Evolutionary conservation across 2,329 filamentous ascomycete genomes (phyloP).

Genomic region (Amylocarpus encephaloides): DNA sequence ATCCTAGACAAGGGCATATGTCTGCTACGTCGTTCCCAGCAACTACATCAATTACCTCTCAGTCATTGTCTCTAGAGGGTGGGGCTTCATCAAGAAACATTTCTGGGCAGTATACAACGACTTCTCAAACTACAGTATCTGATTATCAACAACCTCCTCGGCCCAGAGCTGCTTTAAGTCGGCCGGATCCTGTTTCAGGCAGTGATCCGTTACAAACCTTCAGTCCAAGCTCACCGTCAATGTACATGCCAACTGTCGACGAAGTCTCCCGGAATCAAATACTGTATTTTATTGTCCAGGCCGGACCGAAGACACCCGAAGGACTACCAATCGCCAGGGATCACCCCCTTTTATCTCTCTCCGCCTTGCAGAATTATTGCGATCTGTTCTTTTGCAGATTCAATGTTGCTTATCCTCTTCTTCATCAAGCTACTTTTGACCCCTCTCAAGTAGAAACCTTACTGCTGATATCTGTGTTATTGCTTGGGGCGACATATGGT

Average conservation of each 20-base stretch:
- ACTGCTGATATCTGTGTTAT: slow-evolving; percentile 47
- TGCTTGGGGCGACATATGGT: slow-evolving; percentile 56
- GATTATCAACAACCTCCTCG: neutral
- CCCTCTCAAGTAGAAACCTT: slow-evolving; percentile 43
- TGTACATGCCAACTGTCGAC: slow-evolving; percentile 31
- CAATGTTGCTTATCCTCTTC: slow-evolving; percentile 53
- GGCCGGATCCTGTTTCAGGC: too few relatives aligned
- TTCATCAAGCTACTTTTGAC: slow-evolving; percentile 53
- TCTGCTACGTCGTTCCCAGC: neutral
- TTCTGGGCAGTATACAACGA: neutral
- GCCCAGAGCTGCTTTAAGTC: too few relatives aligned
- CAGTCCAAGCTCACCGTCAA: slow-evolving; percentile 28
- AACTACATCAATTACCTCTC: neutral
- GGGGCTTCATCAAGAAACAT: neutral
- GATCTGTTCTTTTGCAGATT: slow-evolving; percentile 56
- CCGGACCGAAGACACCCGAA: slow-evolving; percentile 43
- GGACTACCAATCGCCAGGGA: slow-evolving; percentile 40
- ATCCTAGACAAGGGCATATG: neutral
- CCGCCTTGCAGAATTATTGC: slow-evolving; percentile 47
- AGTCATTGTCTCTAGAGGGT: neutral
- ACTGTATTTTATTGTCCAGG: slow-evolving; percentile 44
- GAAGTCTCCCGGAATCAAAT: slow-evolving; percentile 37
- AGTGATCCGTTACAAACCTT: slow-evolving; percentile 23
- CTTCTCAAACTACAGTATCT: slow-evolving; percentile 6
- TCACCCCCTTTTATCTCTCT: slow-evolving; percentile 45